Evolutionary conservation across 441 rosid genomes (phyloP).

Genomic region (Syzygium syzygioides): DNA sequence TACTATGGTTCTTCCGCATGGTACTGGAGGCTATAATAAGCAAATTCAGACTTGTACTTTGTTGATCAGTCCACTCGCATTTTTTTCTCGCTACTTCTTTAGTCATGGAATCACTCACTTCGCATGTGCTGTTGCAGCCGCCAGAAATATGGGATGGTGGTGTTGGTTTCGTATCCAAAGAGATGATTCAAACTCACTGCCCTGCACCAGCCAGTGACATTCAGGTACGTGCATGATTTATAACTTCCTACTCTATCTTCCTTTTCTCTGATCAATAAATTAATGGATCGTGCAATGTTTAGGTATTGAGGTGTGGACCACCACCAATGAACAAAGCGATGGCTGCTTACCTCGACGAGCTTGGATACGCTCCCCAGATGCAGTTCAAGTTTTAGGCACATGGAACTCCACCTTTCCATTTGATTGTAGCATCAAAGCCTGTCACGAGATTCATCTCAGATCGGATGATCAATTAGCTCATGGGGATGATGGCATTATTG

Average conservation of each 20-base stretch:
- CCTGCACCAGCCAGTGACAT: constrained; percentile 47
- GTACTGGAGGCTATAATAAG: background rate
- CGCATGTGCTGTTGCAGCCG: constrained; percentile 31
- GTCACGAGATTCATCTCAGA: background rate
- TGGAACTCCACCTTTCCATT: background rate
- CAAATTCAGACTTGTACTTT: background rate
- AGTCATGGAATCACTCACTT: background rate
- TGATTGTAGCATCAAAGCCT: background rate
- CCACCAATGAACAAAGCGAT: constrained; percentile 73
- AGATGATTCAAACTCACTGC: constrained; percentile 49
- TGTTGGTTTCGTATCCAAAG: constrained; percentile 50
- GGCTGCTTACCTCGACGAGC: constrained; percentile 46
- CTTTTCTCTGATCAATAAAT: background rate
- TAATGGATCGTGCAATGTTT: background rate
- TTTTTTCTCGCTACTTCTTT: background rate
- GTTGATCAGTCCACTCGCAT: background rate
- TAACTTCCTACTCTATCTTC: background rate
- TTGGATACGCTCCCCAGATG: constrained; percentile 49
- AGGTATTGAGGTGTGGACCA: constrained; percentile 62
- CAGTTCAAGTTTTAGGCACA: constrained; percentile 47
- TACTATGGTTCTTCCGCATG: background rate
- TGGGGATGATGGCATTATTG: background rate
- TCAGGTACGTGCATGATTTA: constrained; percentile 23
- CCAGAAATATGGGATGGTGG: constrained; percentile 65
- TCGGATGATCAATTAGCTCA: background rate